Evolutionary conservation across 306 rosid genomes (phyloP).

Genomic region (Adenanthera pavonina): DNA sequence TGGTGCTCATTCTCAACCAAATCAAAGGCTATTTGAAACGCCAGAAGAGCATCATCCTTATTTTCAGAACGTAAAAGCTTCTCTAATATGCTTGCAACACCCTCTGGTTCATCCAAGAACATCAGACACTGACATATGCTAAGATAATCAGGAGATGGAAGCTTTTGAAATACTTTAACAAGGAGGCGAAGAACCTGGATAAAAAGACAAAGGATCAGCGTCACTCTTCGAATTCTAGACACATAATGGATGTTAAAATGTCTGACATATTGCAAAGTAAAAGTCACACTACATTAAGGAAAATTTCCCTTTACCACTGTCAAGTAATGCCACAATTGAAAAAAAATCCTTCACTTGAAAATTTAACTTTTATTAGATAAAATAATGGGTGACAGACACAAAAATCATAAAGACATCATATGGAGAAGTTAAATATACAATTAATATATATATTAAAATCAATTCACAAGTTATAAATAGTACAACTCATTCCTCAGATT

Average conservation of each 20-base stretch:
- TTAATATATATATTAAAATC: too few species aligned
- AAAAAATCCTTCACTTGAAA: background rate
- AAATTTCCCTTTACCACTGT: background rate
- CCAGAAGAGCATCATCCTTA: conserved; percentile 89
- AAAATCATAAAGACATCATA: background rate
- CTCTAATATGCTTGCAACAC: conserved; percentile 87
- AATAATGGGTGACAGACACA: background rate
- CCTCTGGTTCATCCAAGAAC: conserved; percentile 95
- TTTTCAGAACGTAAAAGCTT: conserved; percentile 87
- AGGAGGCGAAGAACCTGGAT: conserved; percentile 87
- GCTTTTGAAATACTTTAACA: conserved; percentile 91
- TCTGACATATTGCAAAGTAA: conserved; percentile 10
- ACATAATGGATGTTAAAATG: conserved; percentile 4
- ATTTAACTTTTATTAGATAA: background rate
- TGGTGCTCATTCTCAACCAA: conserved; percentile 96
- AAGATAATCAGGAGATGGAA: conserved; percentile 94
- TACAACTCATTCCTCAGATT: too few species aligned
- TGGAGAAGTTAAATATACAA: background rate
- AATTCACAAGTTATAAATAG: too few species aligned
- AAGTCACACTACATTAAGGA: conserved; percentile 26
- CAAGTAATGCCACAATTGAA: background rate
- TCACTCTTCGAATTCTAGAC: conserved; percentile 26
- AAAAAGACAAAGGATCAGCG: conserved; percentile 34
- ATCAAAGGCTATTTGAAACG: conserved; percentile 95
- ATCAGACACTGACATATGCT: conserved; percentile 96